Conservation (phyloP, 2,329 filamentous ascomycete species). For the Plectosphaerella sp. region DNA sequence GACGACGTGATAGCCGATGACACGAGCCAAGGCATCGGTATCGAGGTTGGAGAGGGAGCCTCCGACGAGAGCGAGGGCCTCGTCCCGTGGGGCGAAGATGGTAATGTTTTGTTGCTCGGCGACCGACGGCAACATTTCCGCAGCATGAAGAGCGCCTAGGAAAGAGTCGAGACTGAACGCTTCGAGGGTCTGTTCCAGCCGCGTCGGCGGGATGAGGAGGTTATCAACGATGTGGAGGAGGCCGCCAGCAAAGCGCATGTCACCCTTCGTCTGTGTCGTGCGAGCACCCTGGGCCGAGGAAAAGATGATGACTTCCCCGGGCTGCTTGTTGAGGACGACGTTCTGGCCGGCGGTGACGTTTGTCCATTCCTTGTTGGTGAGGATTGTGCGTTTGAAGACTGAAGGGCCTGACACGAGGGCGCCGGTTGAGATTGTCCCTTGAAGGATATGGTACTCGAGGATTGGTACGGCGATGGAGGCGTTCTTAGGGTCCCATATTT, state of each 20-base stretch:
- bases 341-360: conserved; percentile 47
- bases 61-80: conserved; percentile 44
- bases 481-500: conserved; percentile 40
- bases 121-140: conserved; percentile 32
- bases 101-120: conserved; percentile 41
- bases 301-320: conserved; percentile 33
- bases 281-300: conserved; percentile 35
- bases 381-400: conserved; percentile 36
- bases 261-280: conserved; percentile 33
- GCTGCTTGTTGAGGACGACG: conserved; percentile 40
- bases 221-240: conserved; percentile 49
- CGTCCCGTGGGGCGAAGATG: conserved; percentile 50
- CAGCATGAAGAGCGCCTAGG: conserved; percentile 32
- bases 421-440: conserved; percentile 39
- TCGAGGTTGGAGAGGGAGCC: conserved; percentile 35
- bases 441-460: conserved; percentile 59
- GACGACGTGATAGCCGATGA: conserved; percentile 54
- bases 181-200: conserved; percentile 27
- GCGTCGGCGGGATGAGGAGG: conserved; percentile 41
- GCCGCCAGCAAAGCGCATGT: conserved; percentile 43
- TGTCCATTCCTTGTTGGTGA: conserved; percentile 35
- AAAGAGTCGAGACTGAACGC: conserved; percentile 34
- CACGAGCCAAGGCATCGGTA: conserved; percentile 30
- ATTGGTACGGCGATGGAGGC: conserved; percentile 40
- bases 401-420: conserved; percentile 30